Evolutionary conservation across 768 basidiomycete genomes (phyloP).

Genomic region (Suillus paluster): DNA sequence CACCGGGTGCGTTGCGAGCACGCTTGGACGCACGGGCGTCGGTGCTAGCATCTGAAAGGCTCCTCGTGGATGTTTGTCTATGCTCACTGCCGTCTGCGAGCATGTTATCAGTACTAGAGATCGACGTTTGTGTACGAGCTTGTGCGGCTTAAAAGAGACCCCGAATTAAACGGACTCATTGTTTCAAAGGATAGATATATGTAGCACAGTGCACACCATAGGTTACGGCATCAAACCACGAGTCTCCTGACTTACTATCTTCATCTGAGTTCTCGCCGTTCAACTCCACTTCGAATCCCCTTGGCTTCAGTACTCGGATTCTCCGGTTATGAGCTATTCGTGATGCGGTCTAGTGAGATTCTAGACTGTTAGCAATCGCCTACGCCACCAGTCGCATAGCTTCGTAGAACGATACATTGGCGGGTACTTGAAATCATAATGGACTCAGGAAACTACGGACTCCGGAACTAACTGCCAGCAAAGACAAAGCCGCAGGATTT

Average conservation of each 20-base stretch:
- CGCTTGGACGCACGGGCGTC: slow-evolving; percentile 50
- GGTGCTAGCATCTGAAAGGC: slow-evolving; percentile 15
- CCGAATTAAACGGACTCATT: slow-evolving; percentile 22
- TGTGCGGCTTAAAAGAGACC: slow-evolving; percentile 14
- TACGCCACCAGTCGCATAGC: not conserved
- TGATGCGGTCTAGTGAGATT: not conserved
- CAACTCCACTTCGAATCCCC: slow-evolving; percentile 10
- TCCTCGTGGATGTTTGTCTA: not conserved
- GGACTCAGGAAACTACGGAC: slow-evolving; percentile 5
- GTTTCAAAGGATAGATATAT: slow-evolving; percentile 16
- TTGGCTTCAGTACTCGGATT: slow-evolving; percentile 10
- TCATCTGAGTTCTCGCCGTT: slow-evolving; percentile 15
- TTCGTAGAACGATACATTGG: not conserved
- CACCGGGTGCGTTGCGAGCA: slow-evolving; percentile 43
- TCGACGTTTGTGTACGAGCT: slow-evolving; percentile 22
- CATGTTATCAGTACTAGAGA: slow-evolving; percentile 30
- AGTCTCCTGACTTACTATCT: slow-evolving; percentile 14
- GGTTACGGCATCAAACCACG: slow-evolving; percentile 19
- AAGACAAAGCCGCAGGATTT: slow-evolving; percentile 8
- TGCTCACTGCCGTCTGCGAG: slow-evolving; percentile 10
- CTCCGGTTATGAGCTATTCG: slow-evolving; percentile 1
- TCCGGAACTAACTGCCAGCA: slow-evolving; percentile 7
- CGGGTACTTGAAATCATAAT: slow-evolving; percentile 3
- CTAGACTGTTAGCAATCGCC: slow-evolving; percentile 3
- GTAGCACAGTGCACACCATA: slow-evolving; percentile 5